Base-by-base conservation (phyloP, 306 rosid species). In the Oemleria cerasiformis region DNA sequence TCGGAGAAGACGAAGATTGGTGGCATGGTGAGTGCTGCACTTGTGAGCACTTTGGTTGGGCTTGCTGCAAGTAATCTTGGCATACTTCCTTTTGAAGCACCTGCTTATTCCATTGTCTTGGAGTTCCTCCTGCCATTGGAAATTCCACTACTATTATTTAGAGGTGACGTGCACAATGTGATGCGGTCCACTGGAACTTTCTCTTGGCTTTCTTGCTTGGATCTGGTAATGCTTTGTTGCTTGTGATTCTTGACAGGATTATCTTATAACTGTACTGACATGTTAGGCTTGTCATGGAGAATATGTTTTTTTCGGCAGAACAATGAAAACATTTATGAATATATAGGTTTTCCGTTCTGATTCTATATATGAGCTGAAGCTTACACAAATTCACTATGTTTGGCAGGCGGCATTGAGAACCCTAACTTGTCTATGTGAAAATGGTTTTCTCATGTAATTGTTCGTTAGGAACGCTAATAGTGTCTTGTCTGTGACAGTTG, bases 41-140 rank as follows among this genome's bases (percentile, higher is more conserved):
- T 90, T 21, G 89, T 87, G 11, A 87, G 96, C 88, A 90, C 92
- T n/a, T 85, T 90, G 67, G 85, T 84, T 50, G 91, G 92, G 50
- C 88, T 87, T 23, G 88, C 86, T 54, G 90, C 91, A 38, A 87
- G 96, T 57, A 90, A 87, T 79, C 6, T 80, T 11, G 91, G 96
- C 74, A 75, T 90, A 45, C 84, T 87, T 68, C 89, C 96, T 38
- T 77, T 74, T 68, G 89, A 87, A 11, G 92, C 96, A 5, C 76
- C 80, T 0, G 83, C 89, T 10, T 90, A 82, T 73, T 80, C 89
- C 10, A 23, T 85, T 63, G 90, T 87, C 67, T 25, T 90, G 84
- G 92, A 90, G 79, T 85, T 80, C 71, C 89, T 90, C 17, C 80
- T 90, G 19, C 96, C 92, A 2, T 30, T 85, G 8, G 49, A 82